Evolutionary conservation across 257 asterid genomes (phyloP), one percentile per base, ranked within the genome.

Genomic region (Solanum raphanifolium): DNA sequence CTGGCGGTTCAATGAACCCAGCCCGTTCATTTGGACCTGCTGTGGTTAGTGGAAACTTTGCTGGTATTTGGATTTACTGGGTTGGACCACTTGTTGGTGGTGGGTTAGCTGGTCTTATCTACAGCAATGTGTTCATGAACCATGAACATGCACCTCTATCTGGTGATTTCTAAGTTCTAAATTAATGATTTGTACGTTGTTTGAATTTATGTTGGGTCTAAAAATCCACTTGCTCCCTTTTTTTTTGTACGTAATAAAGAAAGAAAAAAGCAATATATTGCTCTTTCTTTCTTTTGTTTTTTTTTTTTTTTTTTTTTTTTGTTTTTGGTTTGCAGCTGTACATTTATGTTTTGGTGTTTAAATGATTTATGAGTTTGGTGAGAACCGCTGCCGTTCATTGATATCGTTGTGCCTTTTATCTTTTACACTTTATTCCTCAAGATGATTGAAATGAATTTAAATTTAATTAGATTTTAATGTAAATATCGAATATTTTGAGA

Each of bases 1-100:
- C 94, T 3, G 93, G 94, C 2, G 94, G 94, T 3, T 92, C 94
- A n/a, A 92, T 92, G 94, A 92, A 92, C 93, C 94, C 94, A 1
- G 94, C 94, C 84, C 92, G 93, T 3, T 91, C 93, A 4, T 91
- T 90, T 41, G 94, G 94, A 16, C 94, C 94, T 1, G 94, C 94
- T 0, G 91, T 92, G 27, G 94, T 87, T 76, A 84, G 90, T 88
- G 89, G 92, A 4, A 43, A 89, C 86, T 92, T 89, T 82, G 20
- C 92, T 65, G 90, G 87, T 82, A 85, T 87, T 87, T 92, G 94
- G 94, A 88, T 92, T 60, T 92, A 92, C 89, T 91, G 92, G 89
- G 91, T 89, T 13, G 94, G 93, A 18, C 94, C 94, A 71, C 94
- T 92, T 46, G 48, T 91, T 46, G 94, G 94, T 9, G 94, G 94